These are phyloP conservation scores for Coemansia sp. DNA, from an alignment of 192 early-diverging fungal genomes.

Conservation along the genomic window DNA sequence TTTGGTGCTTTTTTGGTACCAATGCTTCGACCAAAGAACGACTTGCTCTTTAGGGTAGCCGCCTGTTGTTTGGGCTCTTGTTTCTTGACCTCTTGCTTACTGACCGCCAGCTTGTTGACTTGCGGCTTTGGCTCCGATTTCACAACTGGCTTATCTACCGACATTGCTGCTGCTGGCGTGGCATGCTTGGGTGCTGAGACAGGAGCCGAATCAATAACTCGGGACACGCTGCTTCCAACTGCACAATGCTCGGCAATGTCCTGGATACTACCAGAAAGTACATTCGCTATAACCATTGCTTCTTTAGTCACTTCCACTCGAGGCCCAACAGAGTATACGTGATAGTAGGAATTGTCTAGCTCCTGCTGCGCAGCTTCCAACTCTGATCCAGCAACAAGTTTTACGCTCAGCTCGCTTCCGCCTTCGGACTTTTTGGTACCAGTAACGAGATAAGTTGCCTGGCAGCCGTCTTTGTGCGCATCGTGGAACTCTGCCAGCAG, in stretches of 20 bases:
- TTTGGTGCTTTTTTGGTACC: conserved; percentile 7
- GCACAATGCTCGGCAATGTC: conserved; percentile 32
- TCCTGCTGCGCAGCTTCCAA: conserved; percentile 15
- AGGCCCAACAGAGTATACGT: conserved; percentile 42
- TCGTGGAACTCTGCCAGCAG: conserved; percentile 34
- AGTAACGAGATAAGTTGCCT: conserved; percentile 38
- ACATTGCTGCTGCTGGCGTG: background rate
- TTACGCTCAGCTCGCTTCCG: conserved; percentile 19
- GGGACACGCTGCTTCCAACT: conserved; percentile 28
- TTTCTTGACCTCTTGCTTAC: background rate
- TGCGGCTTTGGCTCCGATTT: background rate
- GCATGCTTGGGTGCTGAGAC: background rate
- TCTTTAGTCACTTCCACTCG: conserved; percentile 5
- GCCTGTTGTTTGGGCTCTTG: background rate
- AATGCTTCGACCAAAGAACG: conserved; percentile 37
- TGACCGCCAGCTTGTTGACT: background rate
- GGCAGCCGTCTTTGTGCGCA: conserved; percentile 26
- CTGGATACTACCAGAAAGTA: conserved; percentile 30
- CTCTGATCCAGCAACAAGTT: conserved; percentile 28
- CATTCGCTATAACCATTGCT: conserved; percentile 33
- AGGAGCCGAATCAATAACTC: background rate
- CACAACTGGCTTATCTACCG: background rate
- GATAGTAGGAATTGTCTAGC: conserved; percentile 19
- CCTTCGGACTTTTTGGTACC: conserved; percentile 8
- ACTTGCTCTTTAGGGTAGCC: conserved; percentile 10